Base-by-base conservation (phyloP, 2,329 filamentous ascomycete genomes). In the Alternaria infectoria region DNA sequence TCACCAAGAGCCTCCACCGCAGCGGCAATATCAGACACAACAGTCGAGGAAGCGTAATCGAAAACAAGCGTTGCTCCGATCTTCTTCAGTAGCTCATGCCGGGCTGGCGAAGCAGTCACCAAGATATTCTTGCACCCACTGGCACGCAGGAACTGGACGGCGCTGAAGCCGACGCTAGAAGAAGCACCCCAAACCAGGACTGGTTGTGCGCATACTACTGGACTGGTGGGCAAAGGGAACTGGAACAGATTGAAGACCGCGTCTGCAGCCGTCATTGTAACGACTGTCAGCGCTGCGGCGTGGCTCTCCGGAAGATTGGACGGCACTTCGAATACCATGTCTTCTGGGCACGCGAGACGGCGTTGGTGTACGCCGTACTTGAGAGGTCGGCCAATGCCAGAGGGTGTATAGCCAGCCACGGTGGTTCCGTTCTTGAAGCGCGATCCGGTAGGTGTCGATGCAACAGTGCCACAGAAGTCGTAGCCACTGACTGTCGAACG, bases 201-300 rank as follows among this genome's bases (percentile, higher is more conserved):
- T 3, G 64, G 32, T 0, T 78, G 77, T 26, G 74, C 17, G 78
- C 77, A 30, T 63, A 71, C 83, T 10, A 67, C 75, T n/a, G 76
- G 69, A 0, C 83, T 83, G 28, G 82, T 80, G 0, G 86, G 85
- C 1, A 88, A 80, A 19, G 81, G 80, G 13, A 89, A 71, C 0
- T 74, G 79, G 19, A 89, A 78, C 56, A 88, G 84, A 1, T 72
- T 73, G 4, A 78, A 79, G 6, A 85, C 73, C 11, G 84, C 81
- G 68, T 89, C 85, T 69, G 87, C 85, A n/a, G 83, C 85, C 1
- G 86, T 88, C 36, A 88, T 82, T 11, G 61, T 54, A 40, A 87
- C 88, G 44, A 84, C 83, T 0, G 85, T 82, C 5, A 88, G 70
- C 0, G 85, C 85, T 12, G 81, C 83, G 3, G 84, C 85, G 58